Conservation (phyloP, 495 filamentous ascomycete genomes). For the Penicillium crystallinum region DNA sequence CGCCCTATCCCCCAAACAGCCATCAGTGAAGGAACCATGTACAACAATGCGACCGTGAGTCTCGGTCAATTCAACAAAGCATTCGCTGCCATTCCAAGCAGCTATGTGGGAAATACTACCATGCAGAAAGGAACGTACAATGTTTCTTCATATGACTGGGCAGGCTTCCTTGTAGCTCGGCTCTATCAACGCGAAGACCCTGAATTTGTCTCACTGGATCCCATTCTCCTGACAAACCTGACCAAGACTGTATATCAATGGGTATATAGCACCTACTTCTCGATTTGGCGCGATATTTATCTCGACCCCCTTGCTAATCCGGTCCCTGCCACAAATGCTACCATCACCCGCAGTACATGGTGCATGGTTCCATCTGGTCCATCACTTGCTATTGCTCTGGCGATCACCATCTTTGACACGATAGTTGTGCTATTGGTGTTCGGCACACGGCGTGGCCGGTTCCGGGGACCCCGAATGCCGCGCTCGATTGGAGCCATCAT, state of each 20-base stretch:
- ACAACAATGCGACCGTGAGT: constrained; percentile 36
- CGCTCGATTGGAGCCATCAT: constrained; percentile 37
- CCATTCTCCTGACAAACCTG: constrained; percentile 19
- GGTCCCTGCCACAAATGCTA: constrained; percentile 21
- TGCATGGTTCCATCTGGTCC: constrained; percentile 32
- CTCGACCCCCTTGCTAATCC: constrained; percentile 24
- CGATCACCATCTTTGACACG: constrained; percentile 35
- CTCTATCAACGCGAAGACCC: constrained; percentile 30
- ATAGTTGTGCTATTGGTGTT: constrained; percentile 37
- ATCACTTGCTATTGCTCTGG: constrained; percentile 27
- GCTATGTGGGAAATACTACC: constrained; percentile 28
- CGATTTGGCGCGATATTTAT: constrained; percentile 35
- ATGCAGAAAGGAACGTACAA: constrained; percentile 24
- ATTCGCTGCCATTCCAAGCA: constrained; percentile 37
- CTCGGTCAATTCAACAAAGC: constrained; percentile 41
- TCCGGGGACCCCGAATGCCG: constrained; percentile 36
- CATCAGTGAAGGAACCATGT: constrained; percentile 30
- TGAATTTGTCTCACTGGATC: constrained; percentile 24
- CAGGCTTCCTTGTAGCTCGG: constrained; percentile 36
- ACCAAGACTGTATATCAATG: constrained; percentile 38
- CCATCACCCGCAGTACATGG: constrained; percentile 33
- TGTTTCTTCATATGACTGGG: constrained; percentile 38
- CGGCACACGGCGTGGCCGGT: constrained; percentile 34
- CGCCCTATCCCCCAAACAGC: constrained; percentile 14
- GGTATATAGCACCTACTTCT: constrained; percentile 41